Base-by-base conservation (phyloP, 2,329 filamentous ascomycete genomes). In the Leptosphaerulina australis region DNA sequence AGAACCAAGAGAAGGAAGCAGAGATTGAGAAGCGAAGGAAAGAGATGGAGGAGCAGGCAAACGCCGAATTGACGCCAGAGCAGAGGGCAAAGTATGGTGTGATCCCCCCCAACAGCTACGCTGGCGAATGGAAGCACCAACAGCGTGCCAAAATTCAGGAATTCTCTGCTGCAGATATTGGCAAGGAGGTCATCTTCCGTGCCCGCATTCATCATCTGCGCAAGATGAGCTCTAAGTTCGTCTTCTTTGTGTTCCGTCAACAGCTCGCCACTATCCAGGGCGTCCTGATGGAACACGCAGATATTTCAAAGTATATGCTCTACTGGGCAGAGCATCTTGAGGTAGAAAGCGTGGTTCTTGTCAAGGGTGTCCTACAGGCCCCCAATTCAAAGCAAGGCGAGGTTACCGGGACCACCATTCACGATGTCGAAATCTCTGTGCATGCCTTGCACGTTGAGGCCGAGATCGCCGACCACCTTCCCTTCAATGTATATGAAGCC, bases 321-420 rank as follows among this genome's bases (percentile, higher is more conserved):
- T 87, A 89, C 67, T 96, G 91, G 88, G 89, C 90, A 2, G 89
- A 95, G 73, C 90, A 90, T 68, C 78, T 96, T 35, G 85, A 87
- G 45, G 78, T 86, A 5, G 92, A 95, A 68, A 88, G 86, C 6
- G 82, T 96, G 40, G 85, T 96, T 4, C 83, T 89, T 49, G 84
- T 96, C 47, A 84, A 82, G 43, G 92, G 90, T 50, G 82, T 82
- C 1, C 74, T 96, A 3, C 88, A 91, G 65, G 80, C 82, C 54
- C 88, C 91, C 0, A 85, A 88, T 5, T 85, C 77, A 25, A 79
- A 79, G 66, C 74, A 80, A 58, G 78, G 91, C 62, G 83, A 85
- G 29, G 82, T 97, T 50, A 84, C 87, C 58, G 87, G 90, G 29
- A 88, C 89, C 22, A 86, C 85, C 3, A 83, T 93, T 56, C 86